These are phyloP conservation scores for Plasmodium cynomolgi DNA, from an alignment of 169 alveolate species.

Conservation along the genomic window DNA sequence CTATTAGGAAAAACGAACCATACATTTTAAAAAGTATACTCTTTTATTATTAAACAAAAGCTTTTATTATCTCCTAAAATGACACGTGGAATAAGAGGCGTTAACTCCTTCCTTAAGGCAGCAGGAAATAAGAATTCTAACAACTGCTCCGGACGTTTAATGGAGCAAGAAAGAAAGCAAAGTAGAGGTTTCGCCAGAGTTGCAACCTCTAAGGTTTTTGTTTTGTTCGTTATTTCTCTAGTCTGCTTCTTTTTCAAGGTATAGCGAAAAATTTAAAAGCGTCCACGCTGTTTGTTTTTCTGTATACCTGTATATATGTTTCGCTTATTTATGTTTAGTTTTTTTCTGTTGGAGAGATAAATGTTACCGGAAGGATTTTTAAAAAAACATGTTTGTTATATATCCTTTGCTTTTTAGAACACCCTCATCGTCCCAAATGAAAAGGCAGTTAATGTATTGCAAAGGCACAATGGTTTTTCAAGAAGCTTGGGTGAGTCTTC, in stretches of 20 bases:
- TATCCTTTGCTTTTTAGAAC: not conserved
- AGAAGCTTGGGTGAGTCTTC: not conserved
- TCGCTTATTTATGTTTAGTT: not conserved
- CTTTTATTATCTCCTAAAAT: not conserved
- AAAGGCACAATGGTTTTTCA: not conserved
- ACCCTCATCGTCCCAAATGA: not conserved
- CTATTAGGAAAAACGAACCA: not conserved
- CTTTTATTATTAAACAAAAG: not conserved
- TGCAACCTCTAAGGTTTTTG: not conserved
- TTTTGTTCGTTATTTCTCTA: not conserved
- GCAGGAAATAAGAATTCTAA: not conserved
- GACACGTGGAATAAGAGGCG: not conserved
- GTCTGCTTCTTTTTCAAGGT: not conserved
- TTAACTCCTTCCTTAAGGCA: not conserved
- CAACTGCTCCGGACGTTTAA: not conserved
- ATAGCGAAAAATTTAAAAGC: not conserved
- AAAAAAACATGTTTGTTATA: not conserved
- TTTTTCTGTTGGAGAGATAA: not conserved
- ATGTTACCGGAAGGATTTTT: not conserved
- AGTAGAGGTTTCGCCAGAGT: not conserved
- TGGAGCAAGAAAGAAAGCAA: not conserved
- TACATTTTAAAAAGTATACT: not conserved
- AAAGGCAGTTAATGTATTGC: not conserved
- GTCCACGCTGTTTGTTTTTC: not conserved
- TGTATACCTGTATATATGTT: not conserved